Percentiles rank a stretch among this genome's conserved stretches.
Evolutionary conservation across 2,329 filamentous ascomycete genomes (phyloP).

Genomic region (Aspergillus udagawae): DNA sequence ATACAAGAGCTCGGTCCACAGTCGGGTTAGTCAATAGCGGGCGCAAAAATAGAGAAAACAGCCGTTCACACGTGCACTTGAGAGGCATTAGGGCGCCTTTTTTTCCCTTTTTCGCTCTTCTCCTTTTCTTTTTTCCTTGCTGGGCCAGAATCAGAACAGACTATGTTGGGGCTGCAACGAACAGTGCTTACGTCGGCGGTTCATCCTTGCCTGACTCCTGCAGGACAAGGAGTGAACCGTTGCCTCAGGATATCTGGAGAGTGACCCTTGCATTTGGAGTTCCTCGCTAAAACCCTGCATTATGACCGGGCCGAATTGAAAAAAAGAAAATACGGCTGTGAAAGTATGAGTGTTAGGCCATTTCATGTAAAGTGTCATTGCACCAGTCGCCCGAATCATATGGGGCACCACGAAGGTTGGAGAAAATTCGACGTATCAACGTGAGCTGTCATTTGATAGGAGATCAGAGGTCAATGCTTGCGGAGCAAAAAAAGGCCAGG

Average conservation of each 20-base stretch:
- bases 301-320: background rate
- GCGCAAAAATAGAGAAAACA: slow-evolving; percentile 6
- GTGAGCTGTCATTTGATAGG: slow-evolving; percentile 23
- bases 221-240: slow-evolving; percentile 11
- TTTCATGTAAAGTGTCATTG: slow-evolving; percentile 1
- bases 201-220: slow-evolving; percentile 15
- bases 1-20: slow-evolving; percentile 13
- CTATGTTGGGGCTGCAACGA: background rate
- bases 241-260: slow-evolving; percentile 9
- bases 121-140: background rate
- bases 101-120: slow-evolving; percentile 1
- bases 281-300: slow-evolving; percentile 11
- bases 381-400: slow-evolving; percentile 1
- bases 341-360: background rate
- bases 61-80: slow-evolving; percentile 22
- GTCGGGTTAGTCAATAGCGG: background rate
- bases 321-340: background rate
- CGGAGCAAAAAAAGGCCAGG: background rate
- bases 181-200: slow-evolving; percentile 9
- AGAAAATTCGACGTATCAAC: slow-evolving; percentile 27
- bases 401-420: slow-evolving; percentile 1
- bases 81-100: slow-evolving; percentile 1
- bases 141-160: background rate
- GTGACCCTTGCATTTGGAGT: slow-evolving; percentile 16
- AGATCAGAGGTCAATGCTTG: slow-evolving; percentile 12